phyloP scores from a whole-genome alignment of 768 basidiomycete species.

The Phlebiopsis flavidoalba region DNA sequence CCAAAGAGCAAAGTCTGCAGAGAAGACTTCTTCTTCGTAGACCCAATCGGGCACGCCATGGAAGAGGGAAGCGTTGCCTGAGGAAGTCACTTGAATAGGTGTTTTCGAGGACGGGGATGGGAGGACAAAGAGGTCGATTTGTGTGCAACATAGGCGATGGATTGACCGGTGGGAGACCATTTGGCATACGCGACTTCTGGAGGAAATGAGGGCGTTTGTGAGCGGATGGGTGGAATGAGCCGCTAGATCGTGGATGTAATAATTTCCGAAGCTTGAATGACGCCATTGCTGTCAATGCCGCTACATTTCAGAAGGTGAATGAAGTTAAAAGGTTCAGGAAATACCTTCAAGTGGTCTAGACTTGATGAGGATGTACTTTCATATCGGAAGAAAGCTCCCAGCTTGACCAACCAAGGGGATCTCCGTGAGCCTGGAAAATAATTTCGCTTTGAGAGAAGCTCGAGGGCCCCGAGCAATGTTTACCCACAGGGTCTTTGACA shows the following conservation, averaged over 20 bases:
- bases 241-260: slow-evolving; percentile 82
- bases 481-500: slow-evolving; percentile 61
- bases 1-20: slow-evolving; percentile 73
- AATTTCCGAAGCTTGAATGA: slow-evolving; percentile 85
- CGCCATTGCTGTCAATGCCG: slow-evolving; percentile 76
- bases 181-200: slow-evolving; percentile 73
- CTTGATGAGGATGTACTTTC: slow-evolving; percentile 82
- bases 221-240: slow-evolving; percentile 68
- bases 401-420: slow-evolving; percentile 40
- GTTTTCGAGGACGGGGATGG: slow-evolving; percentile 46
- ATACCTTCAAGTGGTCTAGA: slow-evolving; percentile 68
- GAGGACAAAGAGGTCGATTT: slow-evolving; percentile 91
- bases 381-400: slow-evolving; percentile 92
- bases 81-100: slow-evolving; percentile 72
- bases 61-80: slow-evolving; percentile 82
- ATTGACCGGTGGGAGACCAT: slow-evolving; percentile 83
- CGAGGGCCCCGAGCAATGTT: background rate
- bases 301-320: background rate
- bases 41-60: slow-evolving; percentile 98
- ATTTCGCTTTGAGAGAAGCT: background rate
- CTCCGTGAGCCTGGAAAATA: slow-evolving; percentile 47
- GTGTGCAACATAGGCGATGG: slow-evolving; percentile 78
- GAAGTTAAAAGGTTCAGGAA: background rate
- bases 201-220: slow-evolving; percentile 58
- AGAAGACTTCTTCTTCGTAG: slow-evolving; percentile 90